Evolutionary conservation across 768 basidiomycete species (phyloP), one percentile per base, ranked within the genome.

Genomic region (Tricholomella constricta): DNA sequence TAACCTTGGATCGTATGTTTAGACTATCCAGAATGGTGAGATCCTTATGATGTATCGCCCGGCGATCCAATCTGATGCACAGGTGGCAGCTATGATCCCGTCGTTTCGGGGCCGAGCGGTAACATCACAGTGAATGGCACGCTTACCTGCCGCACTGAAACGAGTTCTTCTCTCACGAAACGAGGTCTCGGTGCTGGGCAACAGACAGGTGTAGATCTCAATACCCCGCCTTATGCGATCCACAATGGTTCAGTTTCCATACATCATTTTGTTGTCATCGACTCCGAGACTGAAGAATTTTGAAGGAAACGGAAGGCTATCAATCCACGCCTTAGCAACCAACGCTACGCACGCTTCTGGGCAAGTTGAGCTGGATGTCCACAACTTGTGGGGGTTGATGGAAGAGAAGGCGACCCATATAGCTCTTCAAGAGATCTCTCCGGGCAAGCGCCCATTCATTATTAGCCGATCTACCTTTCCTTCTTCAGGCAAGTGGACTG

Each of bases 401-500:
- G 84, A 88, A 63, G 85, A 83, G 57, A 79, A 79, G 56, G 72
- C 87, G 1, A 86, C 88, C 4, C 75, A 86, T 68, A 65, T 79
- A 20, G 85, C 86, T 4, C 52, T 89, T 37, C 71, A 76, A 59
- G 63, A 77, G 5, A 67, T 89, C 46, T 68, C 77, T 3, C 77
- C 83, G 2, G 81, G 80, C 3, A 78, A 81, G 63, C 77, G 88
- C 6, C 89, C 89, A 1, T 91, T 88, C 70, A 56, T 88, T 51
- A 88, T 88, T 58, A 78, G 31, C 3, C 31, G 31, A 32, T 32
- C 31, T 32, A 11, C 31, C 31, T 9, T 32, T 32, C 31, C 31
- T n/a, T n/a, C n/a, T n/a, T n/a, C n/a, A n/a, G 87, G 88, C 15
- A 84, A 73, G 60, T 88, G 85, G 84, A 77, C 84, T 23, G 86